Base-by-base conservation (phyloP, 2,329 filamentous ascomycete species). In the Aspergillus pseudoterreus region DNA sequence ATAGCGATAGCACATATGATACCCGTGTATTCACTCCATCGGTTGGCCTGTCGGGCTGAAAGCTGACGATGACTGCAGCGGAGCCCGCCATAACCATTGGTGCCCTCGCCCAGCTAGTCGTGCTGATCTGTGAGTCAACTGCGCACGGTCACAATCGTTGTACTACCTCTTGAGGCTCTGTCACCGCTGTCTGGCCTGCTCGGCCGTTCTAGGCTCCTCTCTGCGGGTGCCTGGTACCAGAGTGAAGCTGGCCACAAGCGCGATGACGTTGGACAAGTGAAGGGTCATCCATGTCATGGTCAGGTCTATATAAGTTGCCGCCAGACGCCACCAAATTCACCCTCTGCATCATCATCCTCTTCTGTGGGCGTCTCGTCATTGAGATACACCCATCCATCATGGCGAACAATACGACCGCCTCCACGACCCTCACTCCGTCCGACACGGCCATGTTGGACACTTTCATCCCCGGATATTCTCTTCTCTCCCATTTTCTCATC, bases 391-490 rank as follows among this genome's bases (percentile, higher is more conserved):
- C 9, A 43, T 30, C 15, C 6, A 55, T 39, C 57, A 65, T 60
- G 58, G 52, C 47, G 30, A 53, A 33, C 38, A 63, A 57, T 42
- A 55, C 55, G 30, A 57, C 45, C 15, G 43, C 52, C 17, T 46
- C 53, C 11, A 57, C 44, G n/a, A 41, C 53, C 52, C 5, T 59
- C 5, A 49, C 47, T 43, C 50, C 58, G 4, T 54, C 59, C 2
- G 64, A 69, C 38, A 62, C 63, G 0, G 59, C 59, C 4, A 53
- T 69, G 36, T 72, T 88, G 30, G 84, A 88, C 62, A 77, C 78
- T 55, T 78, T 88, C 65, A 80, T 88, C 58, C 85, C 85, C 0
- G 84, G 85, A 15, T 85, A 86, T 65, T 81, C 82, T 6, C 67
- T 83, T 51, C 68, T 85, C 49, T 79, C 81, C 0, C 72, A 75